phyloP scores from a whole-genome alignment of 2,329 filamentous ascomycete genomes.

The Fusarium pilosicola region DNA sequence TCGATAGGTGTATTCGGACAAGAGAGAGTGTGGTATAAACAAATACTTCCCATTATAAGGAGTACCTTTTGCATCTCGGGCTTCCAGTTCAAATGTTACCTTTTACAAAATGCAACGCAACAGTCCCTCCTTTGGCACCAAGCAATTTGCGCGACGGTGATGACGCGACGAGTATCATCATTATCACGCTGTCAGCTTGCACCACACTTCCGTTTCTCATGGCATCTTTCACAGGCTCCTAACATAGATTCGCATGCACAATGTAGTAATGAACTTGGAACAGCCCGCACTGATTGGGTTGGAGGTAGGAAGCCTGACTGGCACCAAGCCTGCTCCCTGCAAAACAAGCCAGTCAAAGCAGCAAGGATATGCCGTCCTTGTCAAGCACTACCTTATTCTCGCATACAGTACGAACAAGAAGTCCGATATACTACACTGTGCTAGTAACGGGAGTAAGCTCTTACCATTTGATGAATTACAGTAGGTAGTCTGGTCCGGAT shows the following conservation, averaged over 20 bases:
- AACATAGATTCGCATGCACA: background rate
- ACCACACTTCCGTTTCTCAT: slow-evolving; percentile 37
- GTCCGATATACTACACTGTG: background rate
- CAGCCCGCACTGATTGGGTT: slow-evolving; percentile 25
- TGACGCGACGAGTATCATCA: slow-evolving; percentile 35
- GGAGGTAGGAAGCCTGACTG: slow-evolving; percentile 6
- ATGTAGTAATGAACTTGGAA: slow-evolving; percentile 11
- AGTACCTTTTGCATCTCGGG: background rate
- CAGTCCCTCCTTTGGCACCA: background rate
- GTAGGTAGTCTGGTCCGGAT: too few species aligned
- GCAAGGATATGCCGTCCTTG: slow-evolving; percentile 17
- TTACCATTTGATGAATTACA: background rate
- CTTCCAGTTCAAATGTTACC: background rate
- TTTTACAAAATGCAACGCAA: slow-evolving; percentile 1
- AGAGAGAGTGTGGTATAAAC: background rate
- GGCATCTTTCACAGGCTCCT: slow-evolving; percentile 29
- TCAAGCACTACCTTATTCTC: background rate
- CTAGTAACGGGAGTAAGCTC: background rate
- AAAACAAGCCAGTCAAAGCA: slow-evolving; percentile 30
- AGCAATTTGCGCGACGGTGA: slow-evolving; percentile 4
- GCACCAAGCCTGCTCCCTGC: slow-evolving; percentile 14
- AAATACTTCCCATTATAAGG: background rate
- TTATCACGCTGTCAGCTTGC: slow-evolving; percentile 34
- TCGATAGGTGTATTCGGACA: background rate
- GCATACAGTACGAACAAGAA: slow-evolving; percentile 19